Percentiles rank a stretch among this genome's conserved stretches.
These are phyloP conservation scores for Craspedostauros australis DNA, from an alignment of 108 stramenopile species.

Conservation along the genomic window DNA sequence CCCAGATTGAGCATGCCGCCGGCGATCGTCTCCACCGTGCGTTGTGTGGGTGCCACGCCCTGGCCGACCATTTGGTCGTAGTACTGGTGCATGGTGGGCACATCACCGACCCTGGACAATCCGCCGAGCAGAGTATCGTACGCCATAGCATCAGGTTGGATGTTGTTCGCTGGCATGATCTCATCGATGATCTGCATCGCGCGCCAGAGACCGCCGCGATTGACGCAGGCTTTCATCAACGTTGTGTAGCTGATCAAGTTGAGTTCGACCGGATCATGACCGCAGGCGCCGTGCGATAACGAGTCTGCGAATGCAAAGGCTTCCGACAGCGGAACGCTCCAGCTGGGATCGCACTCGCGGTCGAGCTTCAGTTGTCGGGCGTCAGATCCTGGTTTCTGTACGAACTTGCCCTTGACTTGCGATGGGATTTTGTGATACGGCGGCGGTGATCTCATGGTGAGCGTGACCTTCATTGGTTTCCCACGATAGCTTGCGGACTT, in stretches of 20 bases:
- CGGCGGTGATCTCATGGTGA: constrained; percentile 54
- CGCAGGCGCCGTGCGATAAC: constrained; percentile 82
- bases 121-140: constrained; percentile 69
- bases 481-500: constrained; percentile 22
- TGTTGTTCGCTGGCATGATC: constrained; percentile 54
- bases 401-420: constrained; percentile 44
- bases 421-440: constrained; percentile 77
- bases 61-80: constrained; percentile 55
- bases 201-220: constrained; percentile 73
- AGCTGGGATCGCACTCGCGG: constrained; percentile 62
- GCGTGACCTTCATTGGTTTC: constrained; percentile 34
- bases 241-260: constrained; percentile 56
- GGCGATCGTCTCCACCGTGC: constrained; percentile 61
- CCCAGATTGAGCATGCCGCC: constrained; percentile 71
- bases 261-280: constrained; percentile 70
- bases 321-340: constrained; percentile 60
- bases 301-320: constrained; percentile 84
- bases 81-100: constrained; percentile 56
- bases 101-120: constrained; percentile 55
- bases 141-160: constrained; percentile 58
- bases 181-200: constrained; percentile 73
- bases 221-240: constrained; percentile 75
- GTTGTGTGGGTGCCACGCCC: constrained; percentile 42
- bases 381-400: constrained; percentile 34
- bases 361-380: constrained; percentile 55